Base-by-base conservation (phyloP, 768 basidiomycete species). In the Termitomyces sp. region DNA sequence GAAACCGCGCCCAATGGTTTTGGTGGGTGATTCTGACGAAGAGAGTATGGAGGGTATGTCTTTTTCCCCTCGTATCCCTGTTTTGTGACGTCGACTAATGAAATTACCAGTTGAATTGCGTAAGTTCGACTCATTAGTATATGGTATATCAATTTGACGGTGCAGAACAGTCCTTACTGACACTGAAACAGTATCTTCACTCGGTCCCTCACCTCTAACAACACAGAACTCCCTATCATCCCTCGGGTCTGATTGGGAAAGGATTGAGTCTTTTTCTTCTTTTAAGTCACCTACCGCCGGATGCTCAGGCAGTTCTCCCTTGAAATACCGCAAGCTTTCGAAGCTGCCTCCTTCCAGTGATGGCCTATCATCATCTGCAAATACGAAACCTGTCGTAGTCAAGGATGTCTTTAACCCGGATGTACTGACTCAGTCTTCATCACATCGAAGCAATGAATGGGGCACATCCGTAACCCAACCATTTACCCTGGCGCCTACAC, bases 121-220 rank as follows among this genome's bases (percentile, higher is more conserved):
- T 49, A 42, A 10, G 37, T 51, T 42, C 26, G 21, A 32, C 40
- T 42, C 14, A n/a, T 40, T 41, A 9, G 19, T 19, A 28, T 26
- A 26, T 26, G 12, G 2, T n/a, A 24, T 12, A 11, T 48, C 22
- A 41, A 28, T 26, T 37, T 45, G 5, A 56, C 35, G 30, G 44
- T 37, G 48, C 44, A 32, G 14, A 40, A 42, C 45, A 46, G 61
- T 46, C 7, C 62, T 62, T 14, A 59, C 60, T 1, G 64, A 65
- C 17, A 54, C 51, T n/a, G 48, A 54, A 3, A 26, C 42, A 11
- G 55, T 22, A 15, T 12, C 26, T 5, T 38, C 28, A 8, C 14
- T 30, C 2, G 24, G 44, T 3, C 19, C 21, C 0, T 56, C 51
- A 1, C 50, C 58, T 19, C 5, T 42, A 26, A 43, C 53, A 5